Conservation (phyloP, 1,284 basidiomycete species). For the Ganoderma sp. region DNA sequence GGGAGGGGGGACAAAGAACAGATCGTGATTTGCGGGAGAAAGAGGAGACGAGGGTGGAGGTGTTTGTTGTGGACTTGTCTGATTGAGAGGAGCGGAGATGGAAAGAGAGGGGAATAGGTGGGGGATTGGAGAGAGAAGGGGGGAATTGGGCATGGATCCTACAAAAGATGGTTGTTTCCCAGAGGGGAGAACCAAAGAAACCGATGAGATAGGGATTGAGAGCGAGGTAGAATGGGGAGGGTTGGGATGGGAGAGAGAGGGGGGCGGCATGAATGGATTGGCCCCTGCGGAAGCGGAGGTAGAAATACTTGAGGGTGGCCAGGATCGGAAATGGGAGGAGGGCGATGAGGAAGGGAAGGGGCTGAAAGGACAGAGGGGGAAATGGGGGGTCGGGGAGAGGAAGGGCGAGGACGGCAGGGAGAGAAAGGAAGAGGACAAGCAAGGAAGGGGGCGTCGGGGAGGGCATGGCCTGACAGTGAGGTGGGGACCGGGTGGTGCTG, state of each 20-base stretch:
- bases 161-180: constrained; percentile 34
- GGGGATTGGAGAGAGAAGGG: background rate
- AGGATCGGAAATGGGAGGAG: constrained; percentile 31
- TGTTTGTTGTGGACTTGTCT: constrained; percentile 17
- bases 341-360: constrained; percentile 17
- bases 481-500: no score
- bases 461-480: background rate
- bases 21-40: constrained; percentile 19
- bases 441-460: background rate
- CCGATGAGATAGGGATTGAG: constrained; percentile 33
- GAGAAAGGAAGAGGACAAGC: constrained; percentile 3
- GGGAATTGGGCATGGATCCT: constrained; percentile 2
- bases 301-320: constrained; percentile 29
- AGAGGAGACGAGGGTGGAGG: constrained; percentile 19
- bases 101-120: constrained; percentile 16
- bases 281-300: constrained; percentile 28
- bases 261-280: constrained; percentile 27
- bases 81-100: constrained; percentile 18
- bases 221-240: constrained; percentile 8
- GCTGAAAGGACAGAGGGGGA: background rate
- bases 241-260: constrained; percentile 7
- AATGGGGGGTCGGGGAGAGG: constrained; percentile 3
- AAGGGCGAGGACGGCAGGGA: background rate
- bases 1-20: constrained; percentile 21
- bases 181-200: constrained; percentile 33